phyloP scores from a whole-genome alignment of 495 filamentous ascomycete genomes.

The Penicillium bovifimosum region DNA sequence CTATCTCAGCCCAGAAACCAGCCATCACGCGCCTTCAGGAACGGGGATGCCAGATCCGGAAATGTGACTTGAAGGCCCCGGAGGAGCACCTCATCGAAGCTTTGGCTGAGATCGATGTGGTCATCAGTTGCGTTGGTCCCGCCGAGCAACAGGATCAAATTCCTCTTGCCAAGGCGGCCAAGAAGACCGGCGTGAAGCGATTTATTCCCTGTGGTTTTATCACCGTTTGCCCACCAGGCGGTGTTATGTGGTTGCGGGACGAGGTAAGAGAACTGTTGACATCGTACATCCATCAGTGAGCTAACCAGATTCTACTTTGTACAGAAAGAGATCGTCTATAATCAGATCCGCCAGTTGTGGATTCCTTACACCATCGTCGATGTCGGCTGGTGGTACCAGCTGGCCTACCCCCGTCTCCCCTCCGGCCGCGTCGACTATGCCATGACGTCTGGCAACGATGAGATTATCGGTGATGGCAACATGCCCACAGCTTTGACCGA shows the following conservation, averaged over 20 bases:
- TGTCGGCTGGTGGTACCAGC: slow-evolving; percentile 57
- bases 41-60: slow-evolving; percentile 43
- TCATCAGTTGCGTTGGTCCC: slow-evolving; percentile 49
- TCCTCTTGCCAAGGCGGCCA: slow-evolving; percentile 49
- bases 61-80: slow-evolving; percentile 41
- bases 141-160: slow-evolving; percentile 46
- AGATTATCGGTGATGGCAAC: slow-evolving; percentile 48
- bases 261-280: slow-evolving; percentile 25
- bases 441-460: slow-evolving; percentile 38
- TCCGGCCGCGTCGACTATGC: slow-evolving; percentile 51
- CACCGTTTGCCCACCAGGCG: slow-evolving; percentile 43
- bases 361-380: slow-evolving; percentile 59
- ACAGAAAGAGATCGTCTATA: slow-evolving; percentile 52
- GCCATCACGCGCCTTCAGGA: slow-evolving; percentile 37
- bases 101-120: slow-evolving; percentile 45
- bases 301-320: slow-evolving; percentile 7
- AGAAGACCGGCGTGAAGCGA: slow-evolving; percentile 49
- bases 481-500: slow-evolving; percentile 46
- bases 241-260: slow-evolving; percentile 45
- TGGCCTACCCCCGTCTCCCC: slow-evolving; percentile 45
- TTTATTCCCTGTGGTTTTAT: slow-evolving; percentile 55
- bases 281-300: background rate
- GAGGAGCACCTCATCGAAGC: slow-evolving; percentile 44
- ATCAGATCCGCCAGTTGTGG: slow-evolving; percentile 46
- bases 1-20: slow-evolving; percentile 44